Evolutionary conservation across 2,329 filamentous ascomycete genomes (phyloP), one percentile per base, ranked within the genome.

Genomic region (Talaromyces atroroseus): DNA sequence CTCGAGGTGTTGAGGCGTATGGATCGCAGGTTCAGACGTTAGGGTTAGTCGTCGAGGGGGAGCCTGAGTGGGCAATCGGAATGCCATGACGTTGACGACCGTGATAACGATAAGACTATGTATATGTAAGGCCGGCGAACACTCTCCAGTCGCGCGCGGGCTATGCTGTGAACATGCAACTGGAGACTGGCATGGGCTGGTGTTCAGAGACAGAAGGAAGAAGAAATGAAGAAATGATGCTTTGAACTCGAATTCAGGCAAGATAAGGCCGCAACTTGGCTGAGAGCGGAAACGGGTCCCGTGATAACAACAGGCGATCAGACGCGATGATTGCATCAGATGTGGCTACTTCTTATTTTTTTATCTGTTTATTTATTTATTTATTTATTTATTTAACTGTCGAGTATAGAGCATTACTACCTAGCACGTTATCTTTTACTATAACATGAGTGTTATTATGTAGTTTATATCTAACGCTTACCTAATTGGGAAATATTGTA

Each of bases 21-120:
- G 26, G 21, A 12, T 45, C 16, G 26, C 23, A 16, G 29, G 14
- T 52, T 64, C 67, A 2, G 68, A 58, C 18, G 63, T 58, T 71
- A 71, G 24, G 70, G 69, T 21, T 66, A 66, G 67, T 54, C 67
- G 70, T n/a, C 56, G 56, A 48, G 49, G 24, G 49, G 69, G 65
- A 40, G 63, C 67, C 56, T 73, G 71, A 7, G 69, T 65, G 59
- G 71, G 71, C 40, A 69, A 60, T 51, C 70, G 70, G 56, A 74
- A 71, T 24, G 71, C 71, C 71, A 74, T 74, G 21, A 29, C 26
- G 26, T n/a, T 29, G 26, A 20, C 32, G 20, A 11, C 38, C 11
- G 12, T 45, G 54, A 56, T 56, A 56, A 51, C 36, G 51, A 54
- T 46, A 54, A 54, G 51, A 23, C n/a, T n/a, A 20, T 20, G 18